Evolutionary conservation across 140 eudicot genomes (phyloP).

Genomic region (Erigeron philadelphicus): DNA sequence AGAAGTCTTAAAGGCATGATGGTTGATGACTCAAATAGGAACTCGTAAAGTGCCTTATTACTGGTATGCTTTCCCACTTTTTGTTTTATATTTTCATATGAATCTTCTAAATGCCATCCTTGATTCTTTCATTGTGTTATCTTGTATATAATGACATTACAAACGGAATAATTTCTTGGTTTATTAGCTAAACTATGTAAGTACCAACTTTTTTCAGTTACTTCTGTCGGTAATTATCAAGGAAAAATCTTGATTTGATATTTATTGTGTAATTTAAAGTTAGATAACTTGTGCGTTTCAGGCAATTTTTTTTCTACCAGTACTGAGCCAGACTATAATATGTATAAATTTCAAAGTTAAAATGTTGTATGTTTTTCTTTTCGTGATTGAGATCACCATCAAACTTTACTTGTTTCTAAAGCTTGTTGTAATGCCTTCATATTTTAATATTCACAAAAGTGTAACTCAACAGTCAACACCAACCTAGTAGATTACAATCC

Average conservation of each 20-base stretch:
- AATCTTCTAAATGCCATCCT: constrained; percentile 5
- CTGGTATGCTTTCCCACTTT: constrained; percentile 26
- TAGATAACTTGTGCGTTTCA: too few relatives aligned
- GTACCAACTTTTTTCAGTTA: constrained; percentile 15
- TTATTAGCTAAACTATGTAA: constrained; percentile 27
- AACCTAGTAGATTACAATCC: too few relatives aligned
- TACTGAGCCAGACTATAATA: background rate
- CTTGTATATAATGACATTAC: constrained; percentile 39
- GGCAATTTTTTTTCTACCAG: too few relatives aligned
- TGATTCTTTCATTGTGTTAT: constrained; percentile 39
- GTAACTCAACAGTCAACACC: too few relatives aligned
- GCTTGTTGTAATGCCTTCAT: too few relatives aligned
- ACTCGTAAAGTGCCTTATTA: constrained; percentile 26
- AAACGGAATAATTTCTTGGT: constrained; percentile 23
- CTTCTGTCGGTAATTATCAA: constrained; percentile 12
- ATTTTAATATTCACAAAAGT: too few relatives aligned
- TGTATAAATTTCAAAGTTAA: background rate
- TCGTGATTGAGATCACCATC: too few relatives aligned
- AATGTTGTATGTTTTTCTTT: too few relatives aligned
- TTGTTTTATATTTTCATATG: constrained; percentile 5
- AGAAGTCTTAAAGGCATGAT: constrained; percentile 97
- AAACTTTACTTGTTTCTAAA: too few relatives aligned
- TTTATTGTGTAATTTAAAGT: constrained; percentile 1
- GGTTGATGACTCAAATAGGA: constrained; percentile 62
- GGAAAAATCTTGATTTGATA: constrained; percentile 6